Evolutionary conservation across 2,329 filamentous ascomycete genomes (phyloP), one percentile per base, ranked within the genome.

Genomic region (Cladosporium sphaerospermum): DNA sequence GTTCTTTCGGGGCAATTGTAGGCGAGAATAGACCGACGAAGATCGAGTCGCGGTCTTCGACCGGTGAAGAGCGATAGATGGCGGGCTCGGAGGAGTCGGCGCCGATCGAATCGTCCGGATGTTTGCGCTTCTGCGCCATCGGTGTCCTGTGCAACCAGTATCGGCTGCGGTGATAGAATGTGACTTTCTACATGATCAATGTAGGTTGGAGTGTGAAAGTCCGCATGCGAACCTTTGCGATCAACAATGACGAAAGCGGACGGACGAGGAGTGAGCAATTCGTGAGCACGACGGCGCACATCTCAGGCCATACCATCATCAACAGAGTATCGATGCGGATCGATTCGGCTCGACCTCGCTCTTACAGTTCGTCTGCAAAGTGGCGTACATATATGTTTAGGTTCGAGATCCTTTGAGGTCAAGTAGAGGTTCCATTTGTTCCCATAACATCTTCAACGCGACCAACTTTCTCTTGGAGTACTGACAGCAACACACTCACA

Each of bases 11-110:
- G 33, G 73, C 62, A 18, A 73, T 63, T 6, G 68, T 67, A 33
- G 75, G 71, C 28, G 77, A 78, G 65, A 72, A 81, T 57, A 72
- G 71, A 55, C 70, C 78, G 52, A 72, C 64, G 69, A 81, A 81
- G 13, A 65, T 73, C 9, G 76, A 79, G n/a, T 70, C 67, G 57
- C 77, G 75, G 59, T 80, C 76, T 46, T 74, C 62, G 52, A 80
- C 74, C 3, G 70, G 64, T 8, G 64, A 56, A 9, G 77, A 79
- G 36, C 64, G 67, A 63, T 71, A 78, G 51, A 77, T 66, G 34
- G 47, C 14, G 39, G 40, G 40, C 23, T 54, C 54, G 16, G 46
- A 31, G n/a, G 53, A 18, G n/a, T 42, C 18, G 9, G 14, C 41
- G 3, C 31, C 18, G 2, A 33, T 16, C 11, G 28, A 10, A 28